These are phyloP conservation scores for Vigna nakashimae DNA, from an alignment of 306 rosid genomes.

Conservation along the genomic window DNA sequence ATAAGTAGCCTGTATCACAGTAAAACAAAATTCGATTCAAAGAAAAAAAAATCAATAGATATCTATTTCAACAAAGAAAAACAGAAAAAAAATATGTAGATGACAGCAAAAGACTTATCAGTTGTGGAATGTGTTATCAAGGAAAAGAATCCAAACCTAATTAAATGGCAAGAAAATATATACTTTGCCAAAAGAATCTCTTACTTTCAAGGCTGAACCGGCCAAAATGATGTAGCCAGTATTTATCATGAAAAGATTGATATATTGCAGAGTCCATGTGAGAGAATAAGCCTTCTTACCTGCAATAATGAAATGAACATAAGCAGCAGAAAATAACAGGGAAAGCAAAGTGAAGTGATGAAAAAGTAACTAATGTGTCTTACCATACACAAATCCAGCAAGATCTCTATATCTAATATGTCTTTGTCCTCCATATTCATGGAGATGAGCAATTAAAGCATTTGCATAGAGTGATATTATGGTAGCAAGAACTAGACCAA, in stretches of 20 bases:
- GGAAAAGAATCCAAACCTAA: slow-evolving; percentile 17
- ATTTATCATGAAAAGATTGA: slow-evolving; percentile 94
- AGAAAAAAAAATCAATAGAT: background rate
- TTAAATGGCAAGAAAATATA: background rate
- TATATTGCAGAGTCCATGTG: slow-evolving; percentile 88
- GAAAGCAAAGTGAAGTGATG: background rate
- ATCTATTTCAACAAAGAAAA: background rate
- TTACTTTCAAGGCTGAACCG: slow-evolving; percentile 92
- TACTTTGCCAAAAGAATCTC: slow-evolving; percentile 12
- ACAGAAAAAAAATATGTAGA: background rate
- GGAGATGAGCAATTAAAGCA: slow-evolving; percentile 77
- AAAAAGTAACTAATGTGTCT: background rate
- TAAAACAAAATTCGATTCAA: background rate
- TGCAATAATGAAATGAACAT: slow-evolving; percentile 48
- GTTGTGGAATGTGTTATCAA: background rate
- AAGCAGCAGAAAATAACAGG: background rate
- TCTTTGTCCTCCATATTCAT: slow-evolving; percentile 86
- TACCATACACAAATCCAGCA: slow-evolving; percentile 86
- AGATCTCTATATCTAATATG: slow-evolving; percentile 97
- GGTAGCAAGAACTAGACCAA: slow-evolving; percentile 75
- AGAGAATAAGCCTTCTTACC: slow-evolving; percentile 78
- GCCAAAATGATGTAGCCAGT: slow-evolving; percentile 91
- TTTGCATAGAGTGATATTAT: slow-evolving; percentile 79
- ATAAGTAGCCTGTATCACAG: slow-evolving; percentile 72
- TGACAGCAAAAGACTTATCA: background rate